Evolutionary conservation across 495 filamentous ascomycete species (phyloP).

Genomic region (Hyaloscypha variabilis): DNA sequence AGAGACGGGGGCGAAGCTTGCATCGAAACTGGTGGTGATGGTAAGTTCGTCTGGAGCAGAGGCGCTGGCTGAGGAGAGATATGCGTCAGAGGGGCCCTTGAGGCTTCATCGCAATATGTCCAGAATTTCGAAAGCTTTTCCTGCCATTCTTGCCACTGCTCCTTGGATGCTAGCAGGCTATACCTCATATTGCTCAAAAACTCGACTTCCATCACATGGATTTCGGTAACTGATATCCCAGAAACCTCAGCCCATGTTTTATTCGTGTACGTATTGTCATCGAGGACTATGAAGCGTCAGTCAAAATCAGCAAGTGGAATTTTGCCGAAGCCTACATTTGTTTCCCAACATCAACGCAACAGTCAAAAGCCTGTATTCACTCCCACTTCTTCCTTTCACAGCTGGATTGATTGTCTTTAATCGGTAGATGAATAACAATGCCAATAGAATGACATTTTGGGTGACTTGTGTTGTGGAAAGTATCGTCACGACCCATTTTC

Average conservation of each 20-base stretch:
- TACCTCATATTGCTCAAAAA: constrained; percentile 99
- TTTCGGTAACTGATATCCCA: constrained; percentile 89
- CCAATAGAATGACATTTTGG: constrained; percentile 91
- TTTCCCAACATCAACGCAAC: constrained; percentile 98
- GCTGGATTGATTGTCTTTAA: constrained; percentile 86
- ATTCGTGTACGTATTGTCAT: constrained; percentile 99
- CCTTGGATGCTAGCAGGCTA: constrained; percentile 77
- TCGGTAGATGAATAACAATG: constrained; percentile 90
- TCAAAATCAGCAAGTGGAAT: constrained; percentile 3
- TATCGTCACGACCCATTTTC: constrained; percentile 92
- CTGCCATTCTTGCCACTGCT: constrained; percentile 90
- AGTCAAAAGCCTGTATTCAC: constrained; percentile 93
- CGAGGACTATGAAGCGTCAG: constrained; percentile 63
- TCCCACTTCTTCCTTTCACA: constrained; percentile 88
- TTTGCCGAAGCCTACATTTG: constrained; percentile 69
- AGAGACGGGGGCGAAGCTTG: constrained; percentile 37
- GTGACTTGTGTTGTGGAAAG: constrained; percentile 95
- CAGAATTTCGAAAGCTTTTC: constrained; percentile 75
- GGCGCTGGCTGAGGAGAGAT: constrained; percentile 46
- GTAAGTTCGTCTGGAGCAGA: constrained; percentile 37
- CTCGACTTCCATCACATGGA: constrained; percentile 99
- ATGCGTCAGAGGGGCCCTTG: constrained; percentile 30
- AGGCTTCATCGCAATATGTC: constrained; percentile 75
- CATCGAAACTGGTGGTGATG: constrained; percentile 33
- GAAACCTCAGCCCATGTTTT: constrained; percentile 99